These are phyloP conservation scores for Rhododendron kiyosumense DNA, from an alignment of 148 eudicot species.

Conservation along the genomic window DNA sequence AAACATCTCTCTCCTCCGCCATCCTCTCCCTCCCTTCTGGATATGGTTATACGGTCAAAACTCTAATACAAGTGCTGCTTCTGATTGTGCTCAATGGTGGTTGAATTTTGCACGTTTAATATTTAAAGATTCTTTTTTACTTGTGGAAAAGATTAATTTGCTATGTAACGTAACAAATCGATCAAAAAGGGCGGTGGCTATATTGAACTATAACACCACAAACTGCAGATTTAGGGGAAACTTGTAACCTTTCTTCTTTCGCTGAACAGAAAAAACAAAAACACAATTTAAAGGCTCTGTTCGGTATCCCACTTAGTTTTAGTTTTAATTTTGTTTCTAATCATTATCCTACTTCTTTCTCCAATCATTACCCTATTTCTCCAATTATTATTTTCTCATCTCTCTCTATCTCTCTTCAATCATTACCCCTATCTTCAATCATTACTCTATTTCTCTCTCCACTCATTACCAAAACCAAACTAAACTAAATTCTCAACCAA, in stretches of 20 bases:
- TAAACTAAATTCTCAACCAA: no score
- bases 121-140: not conserved
- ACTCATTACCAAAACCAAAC: no score
- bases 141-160: not conserved
- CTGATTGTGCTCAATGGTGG: not conserved
- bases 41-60: not conserved
- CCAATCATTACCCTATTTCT: no score
- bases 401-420: no score
- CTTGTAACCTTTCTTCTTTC: not conserved
- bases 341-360: no score
- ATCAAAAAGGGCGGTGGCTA: not conserved
- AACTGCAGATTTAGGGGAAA: not conserved
- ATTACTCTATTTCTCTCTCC: no score
- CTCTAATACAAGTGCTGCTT: not conserved
- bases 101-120: not conserved
- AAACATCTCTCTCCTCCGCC: not conserved
- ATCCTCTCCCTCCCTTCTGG: not conserved
- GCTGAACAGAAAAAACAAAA: no score
- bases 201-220: not conserved
- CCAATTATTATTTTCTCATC: no score
- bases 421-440: no score
- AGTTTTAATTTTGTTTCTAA: no score
- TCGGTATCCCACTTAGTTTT: no score
- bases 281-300: no score
- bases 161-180: not conserved